Conservation (phyloP, 2,329 filamentous ascomycete species). For the Myriosclerotinia curreyana region DNA sequence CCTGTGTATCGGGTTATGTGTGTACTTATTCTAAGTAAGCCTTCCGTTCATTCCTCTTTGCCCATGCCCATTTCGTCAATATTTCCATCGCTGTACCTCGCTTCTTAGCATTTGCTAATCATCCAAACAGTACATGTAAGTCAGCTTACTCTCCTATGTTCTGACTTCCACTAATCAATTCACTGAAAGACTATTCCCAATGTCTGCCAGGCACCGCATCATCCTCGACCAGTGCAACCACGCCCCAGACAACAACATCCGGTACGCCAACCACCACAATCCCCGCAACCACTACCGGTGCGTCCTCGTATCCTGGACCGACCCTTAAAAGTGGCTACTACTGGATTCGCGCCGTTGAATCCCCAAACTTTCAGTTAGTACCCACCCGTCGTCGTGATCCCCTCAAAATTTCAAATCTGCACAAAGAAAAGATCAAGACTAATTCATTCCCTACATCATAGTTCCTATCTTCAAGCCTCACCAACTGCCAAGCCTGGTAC, state of each 20-base stretch:
- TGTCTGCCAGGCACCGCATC: slow-evolving; percentile 42
- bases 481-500: slow-evolving; percentile 45
- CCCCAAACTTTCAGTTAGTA: slow-evolving; percentile 54
- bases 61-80: not conserved
- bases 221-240: slow-evolving; percentile 24
- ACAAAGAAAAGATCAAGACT: not conserved
- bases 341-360: slow-evolving; percentile 56
- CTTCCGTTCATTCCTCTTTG: not conserved
- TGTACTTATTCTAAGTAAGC: slow-evolving; percentile 36
- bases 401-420: not conserved
- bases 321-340: slow-evolving; percentile 23
- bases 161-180: not conserved
- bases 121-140: slow-evolving; percentile 15
- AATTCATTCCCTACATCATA: not conserved
- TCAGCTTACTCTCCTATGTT: slow-evolving; percentile 32
- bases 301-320: slow-evolving; percentile 2
- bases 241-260: slow-evolving; percentile 18
- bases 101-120: not conserved
- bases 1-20: slow-evolving; percentile 33
- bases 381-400: not conserved
- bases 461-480: slow-evolving; percentile 48
- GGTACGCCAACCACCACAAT: slow-evolving; percentile 32
- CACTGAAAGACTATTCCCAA: slow-evolving; percentile 33
- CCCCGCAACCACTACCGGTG: slow-evolving; percentile 1
- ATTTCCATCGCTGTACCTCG: not conserved